Evolutionary conservation across 345 rosid genomes (phyloP).

Genomic region (Bretschneidera sinensis): DNA sequence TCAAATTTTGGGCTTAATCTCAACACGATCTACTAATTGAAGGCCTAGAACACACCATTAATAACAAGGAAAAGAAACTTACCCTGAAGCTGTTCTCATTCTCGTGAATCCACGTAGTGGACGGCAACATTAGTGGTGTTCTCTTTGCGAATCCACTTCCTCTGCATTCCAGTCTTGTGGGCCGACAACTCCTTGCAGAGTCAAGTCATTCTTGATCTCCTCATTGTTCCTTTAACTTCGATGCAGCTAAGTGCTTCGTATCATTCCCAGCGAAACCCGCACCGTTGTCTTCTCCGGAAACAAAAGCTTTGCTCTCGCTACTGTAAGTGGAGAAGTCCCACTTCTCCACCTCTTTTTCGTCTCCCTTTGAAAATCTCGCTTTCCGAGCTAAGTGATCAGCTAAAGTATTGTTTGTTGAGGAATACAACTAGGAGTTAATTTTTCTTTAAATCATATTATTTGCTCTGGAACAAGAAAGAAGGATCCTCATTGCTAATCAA

Average conservation of each 20-base stretch:
- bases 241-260: slow-evolving; percentile 31
- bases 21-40: too few species aligned
- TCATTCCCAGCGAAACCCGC: slow-evolving; percentile 32
- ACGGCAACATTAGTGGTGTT: slow-evolving; percentile 65
- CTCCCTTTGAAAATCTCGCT: slow-evolving; percentile 3
- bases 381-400: slow-evolving; percentile 38
- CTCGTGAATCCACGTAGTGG: slow-evolving; percentile 75
- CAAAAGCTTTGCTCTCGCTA: slow-evolving; percentile 8
- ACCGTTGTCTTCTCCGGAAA: slow-evolving; percentile 17
- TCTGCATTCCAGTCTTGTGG: slow-evolving; percentile 67
- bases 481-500: too few species aligned
- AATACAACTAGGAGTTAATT: too few species aligned
- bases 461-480: too few species aligned
- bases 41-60: too few species aligned
- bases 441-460: too few species aligned
- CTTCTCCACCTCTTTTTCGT: slow-evolving; percentile 8
- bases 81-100: slow-evolving; percentile 75
- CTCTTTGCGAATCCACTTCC: slow-evolving; percentile 82
- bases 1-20: too few species aligned
- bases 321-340: slow-evolving; percentile 12
- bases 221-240: slow-evolving; percentile 71
- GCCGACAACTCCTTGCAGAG: slow-evolving; percentile 78
- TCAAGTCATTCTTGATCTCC: slow-evolving; percentile 83
- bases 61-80: too few species aligned
- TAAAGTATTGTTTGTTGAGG: too few species aligned